Evolutionary conservation across 495 filamentous ascomycete genomes (phyloP), one percentile per base, ranked within the genome.

Genomic region (Hapsidospora chrysogenum): DNA sequence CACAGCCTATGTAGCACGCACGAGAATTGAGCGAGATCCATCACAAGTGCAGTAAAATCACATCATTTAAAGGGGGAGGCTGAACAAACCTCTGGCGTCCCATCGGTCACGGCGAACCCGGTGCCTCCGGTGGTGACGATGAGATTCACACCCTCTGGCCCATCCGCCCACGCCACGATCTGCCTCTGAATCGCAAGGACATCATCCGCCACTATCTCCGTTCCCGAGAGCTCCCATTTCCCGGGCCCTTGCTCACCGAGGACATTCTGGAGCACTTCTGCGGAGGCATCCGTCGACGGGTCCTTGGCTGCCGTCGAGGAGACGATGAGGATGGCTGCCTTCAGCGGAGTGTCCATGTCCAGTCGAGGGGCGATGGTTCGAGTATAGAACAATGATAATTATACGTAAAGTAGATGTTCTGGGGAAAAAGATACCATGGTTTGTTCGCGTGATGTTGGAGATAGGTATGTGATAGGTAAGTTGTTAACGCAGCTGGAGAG

Each of bases 101-200:
- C 60, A 56, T 99, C 89, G 33, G 77, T 72, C n/a, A 76, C 56
- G 9, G 92, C 78, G 56, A 99, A 99, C 4, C 89, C 89, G 3
- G 89, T 99, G 9, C 89, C 89, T 34, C 89, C 89, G 6, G 80
- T 95, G 2, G 84, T 79, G 32, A 94, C 54, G 33, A 99, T 70
- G 31, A 96, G 57, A 55, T 94, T 87, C 39, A 59, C 44, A 9
- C 72, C 57, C 42, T 71, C 53, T 4, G 67, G 56, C 13, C 58
- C 51, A 56, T 87, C 80, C 0, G 78, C 60, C 77, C 78, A 92
- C 31, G 62, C 42, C 39, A 56, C 69, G 17, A 96, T 66, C 8
- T 72, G 60, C 9, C 59, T 54, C 46, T 94, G 82, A 41, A 97
- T 94, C 27, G 77, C 64, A 11, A 70, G 48, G 21, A 71, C 60